These are phyloP conservation scores for Ampelomyces quisqualis DNA, from an alignment of 2,329 filamentous ascomycete genomes.

Conservation along the genomic window DNA sequence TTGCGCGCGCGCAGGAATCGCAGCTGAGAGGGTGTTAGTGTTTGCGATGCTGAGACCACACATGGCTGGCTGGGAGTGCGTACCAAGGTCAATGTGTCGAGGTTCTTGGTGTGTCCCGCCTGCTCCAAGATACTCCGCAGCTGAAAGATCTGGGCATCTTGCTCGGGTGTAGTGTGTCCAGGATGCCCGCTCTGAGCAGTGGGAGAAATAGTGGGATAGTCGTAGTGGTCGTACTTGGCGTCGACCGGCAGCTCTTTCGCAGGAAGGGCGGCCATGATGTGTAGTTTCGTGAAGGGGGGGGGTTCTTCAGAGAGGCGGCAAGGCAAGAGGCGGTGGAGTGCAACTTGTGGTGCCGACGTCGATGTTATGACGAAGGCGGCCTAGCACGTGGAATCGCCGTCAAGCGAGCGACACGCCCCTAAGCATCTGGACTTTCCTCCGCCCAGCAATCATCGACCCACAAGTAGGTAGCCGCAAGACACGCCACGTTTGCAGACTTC, in stretches of 20 bases:
- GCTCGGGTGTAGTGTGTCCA: constrained; percentile 79
- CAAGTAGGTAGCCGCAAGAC: constrained; percentile 15
- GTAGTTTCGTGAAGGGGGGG: too few relatives aligned
- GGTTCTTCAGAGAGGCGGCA: too few relatives aligned
- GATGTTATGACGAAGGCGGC: constrained; percentile 32
- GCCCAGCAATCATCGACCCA: constrained; percentile 11
- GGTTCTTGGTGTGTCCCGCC: constrained; percentile 75
- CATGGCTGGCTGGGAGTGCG: constrained; percentile 27
- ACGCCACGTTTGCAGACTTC: constrained; percentile 6
- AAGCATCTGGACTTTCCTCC: constrained; percentile 10
- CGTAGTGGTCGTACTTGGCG: constrained; percentile 94
- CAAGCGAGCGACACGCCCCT: constrained; percentile 23
- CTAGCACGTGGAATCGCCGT: constrained; percentile 29
- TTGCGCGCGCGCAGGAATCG: constrained; percentile 93
- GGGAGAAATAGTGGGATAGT: constrained; percentile 79
- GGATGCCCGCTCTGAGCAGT: constrained; percentile 74
- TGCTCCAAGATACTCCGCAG: constrained; percentile 81
- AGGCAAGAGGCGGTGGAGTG: constrained; percentile 8
- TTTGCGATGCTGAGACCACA: neutral
- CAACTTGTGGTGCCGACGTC: constrained; percentile 19
- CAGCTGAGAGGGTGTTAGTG: constrained; percentile 55
- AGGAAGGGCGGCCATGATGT: constrained; percentile 36
- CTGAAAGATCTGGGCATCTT: constrained; percentile 87
- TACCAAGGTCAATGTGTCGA: constrained; percentile 92
- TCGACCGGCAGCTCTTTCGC: constrained; percentile 57